phyloP scores from a whole-genome alignment of 1,284 basidiomycete genomes.

The Rhodotorula sp. region DNA sequence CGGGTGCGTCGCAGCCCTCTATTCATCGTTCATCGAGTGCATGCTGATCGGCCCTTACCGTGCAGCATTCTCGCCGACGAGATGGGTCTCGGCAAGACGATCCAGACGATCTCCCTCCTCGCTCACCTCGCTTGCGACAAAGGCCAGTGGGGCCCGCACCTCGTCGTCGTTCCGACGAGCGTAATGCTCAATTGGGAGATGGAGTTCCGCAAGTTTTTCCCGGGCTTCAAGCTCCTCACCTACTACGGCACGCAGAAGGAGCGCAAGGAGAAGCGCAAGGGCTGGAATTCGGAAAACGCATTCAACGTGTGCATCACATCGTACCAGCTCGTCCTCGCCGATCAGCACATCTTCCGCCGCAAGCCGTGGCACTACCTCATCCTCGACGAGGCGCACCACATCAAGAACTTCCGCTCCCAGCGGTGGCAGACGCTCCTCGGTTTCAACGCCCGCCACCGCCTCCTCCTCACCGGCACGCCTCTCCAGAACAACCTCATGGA shows the following conservation, averaged over 20 bases:
- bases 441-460: conserved; percentile 83
- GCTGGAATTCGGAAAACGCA: conserved; percentile 88
- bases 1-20: conserved; percentile 56
- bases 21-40: too few relatives aligned
- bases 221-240: conserved; percentile 86
- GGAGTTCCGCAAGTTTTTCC: conserved; percentile 98
- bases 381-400: conserved; percentile 96
- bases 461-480: conserved; percentile 90
- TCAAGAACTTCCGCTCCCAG: conserved; percentile 96
- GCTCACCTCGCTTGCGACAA: conserved; percentile 91
- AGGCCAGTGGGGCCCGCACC: conserved; percentile 95
- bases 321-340: conserved; percentile 88
- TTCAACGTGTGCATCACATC: conserved; percentile 97
- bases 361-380: conserved; percentile 97
- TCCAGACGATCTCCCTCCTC: conserved; percentile 90
- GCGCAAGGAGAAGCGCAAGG: conserved; percentile 87
- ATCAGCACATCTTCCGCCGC: conserved; percentile 91
- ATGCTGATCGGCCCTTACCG: background rate
- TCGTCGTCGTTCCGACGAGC: conserved; percentile 92
- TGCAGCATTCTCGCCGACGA: conserved; percentile 67
- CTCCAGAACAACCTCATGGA: conserved; percentile 96
- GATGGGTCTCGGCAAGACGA: conserved; percentile 72
- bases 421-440: conserved; percentile 94
- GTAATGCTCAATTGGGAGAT: conserved; percentile 98
- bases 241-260: conserved; percentile 92